Percentiles rank a stretch among this genome's conserved stretches.
phyloP scores from a whole-genome alignment of 306 rosid species.

The Trichosanthes truncata region DNA sequence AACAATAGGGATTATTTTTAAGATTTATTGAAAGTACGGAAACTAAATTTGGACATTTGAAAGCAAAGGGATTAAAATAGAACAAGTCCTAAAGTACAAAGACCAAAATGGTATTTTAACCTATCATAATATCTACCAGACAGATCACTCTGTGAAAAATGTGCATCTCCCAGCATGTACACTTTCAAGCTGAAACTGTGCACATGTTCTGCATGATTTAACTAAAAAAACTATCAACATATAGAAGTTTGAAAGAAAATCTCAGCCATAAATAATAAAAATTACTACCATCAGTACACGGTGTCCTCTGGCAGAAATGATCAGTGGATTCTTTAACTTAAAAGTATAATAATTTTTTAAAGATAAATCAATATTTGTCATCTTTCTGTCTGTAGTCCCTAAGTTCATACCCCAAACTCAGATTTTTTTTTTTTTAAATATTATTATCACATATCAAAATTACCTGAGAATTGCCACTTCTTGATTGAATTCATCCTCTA shows the following conservation, averaged over 20 bases:
- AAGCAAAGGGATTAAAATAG: too few species aligned
- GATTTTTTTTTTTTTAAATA: neutral
- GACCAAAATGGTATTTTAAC: neutral
- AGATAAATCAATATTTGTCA: neutral
- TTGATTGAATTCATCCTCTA: slow-evolving; percentile 89
- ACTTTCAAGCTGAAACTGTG: neutral
- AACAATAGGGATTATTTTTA: too few species aligned
- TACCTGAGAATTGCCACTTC: slow-evolving; percentile 91
- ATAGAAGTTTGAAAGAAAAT: neutral
- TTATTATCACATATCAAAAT: neutral
- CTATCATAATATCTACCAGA: neutral
- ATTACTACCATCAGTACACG: neutral
- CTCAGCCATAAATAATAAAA: neutral
- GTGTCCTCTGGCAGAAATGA: neutral
- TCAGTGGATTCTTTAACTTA: neutral
- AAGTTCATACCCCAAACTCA: neutral
- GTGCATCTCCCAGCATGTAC: neutral
- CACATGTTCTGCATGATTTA: neutral
- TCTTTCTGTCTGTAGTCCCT: neutral
- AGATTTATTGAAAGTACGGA: too few species aligned
- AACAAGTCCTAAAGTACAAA: neutral
- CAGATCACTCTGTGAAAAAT: neutral
- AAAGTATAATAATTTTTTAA: neutral
- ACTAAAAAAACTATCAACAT: neutral
- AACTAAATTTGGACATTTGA: too few species aligned